Base-by-base conservation (phyloP, 2,329 filamentous ascomycete species). In the Colletotrichum brevisporum region DNA sequence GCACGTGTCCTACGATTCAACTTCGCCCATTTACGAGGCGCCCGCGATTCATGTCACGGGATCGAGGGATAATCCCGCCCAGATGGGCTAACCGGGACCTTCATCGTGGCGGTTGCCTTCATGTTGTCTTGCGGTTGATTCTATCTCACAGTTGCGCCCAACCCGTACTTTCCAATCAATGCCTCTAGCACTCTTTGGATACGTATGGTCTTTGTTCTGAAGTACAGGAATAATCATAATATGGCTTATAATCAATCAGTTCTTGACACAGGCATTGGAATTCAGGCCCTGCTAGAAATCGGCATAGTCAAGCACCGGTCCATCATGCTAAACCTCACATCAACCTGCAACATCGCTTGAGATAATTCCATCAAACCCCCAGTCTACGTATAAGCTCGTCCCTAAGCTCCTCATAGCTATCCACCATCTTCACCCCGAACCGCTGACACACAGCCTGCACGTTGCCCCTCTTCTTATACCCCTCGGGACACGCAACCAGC, bases 391-490 rank as follows among this genome's bases (percentile, higher is more conserved):
- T 63, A 9, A 87, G 74, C 5, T 71, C 77, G 27, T 76, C 73
- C n/a, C 73, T 73, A 58, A 90, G 73, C 6, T 82, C 80, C 5
- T 78, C 78, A 26, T 84, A 78, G 3, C 74, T 81, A 16, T 82
- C 78, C 36, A 86, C 76, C 63, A 86, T 75, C 45, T 81, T 77
- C 6, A 89, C 76, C 0, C 76, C 80, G 69, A 84, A 85, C 61
- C 80, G 80, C 67, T 79, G 75, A 69, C 89, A 91, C 10, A 90
- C 83, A 15, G 89, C 78, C 73, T 88, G 80, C 39, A 92, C 87
- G 71, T 92, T 90, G 0, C 88, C 89, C n/a, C 82, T 82, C 75
- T 89, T 89, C 77, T 77, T 83, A 73, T 88, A 92, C 0, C 81
- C 82, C 26, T 81, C 75, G 2, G 83, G 80, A 54, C 85, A 89